phyloP scores from a whole-genome alignment of 441 rosid genomes.

The Eutrema salsugineum region DNA sequence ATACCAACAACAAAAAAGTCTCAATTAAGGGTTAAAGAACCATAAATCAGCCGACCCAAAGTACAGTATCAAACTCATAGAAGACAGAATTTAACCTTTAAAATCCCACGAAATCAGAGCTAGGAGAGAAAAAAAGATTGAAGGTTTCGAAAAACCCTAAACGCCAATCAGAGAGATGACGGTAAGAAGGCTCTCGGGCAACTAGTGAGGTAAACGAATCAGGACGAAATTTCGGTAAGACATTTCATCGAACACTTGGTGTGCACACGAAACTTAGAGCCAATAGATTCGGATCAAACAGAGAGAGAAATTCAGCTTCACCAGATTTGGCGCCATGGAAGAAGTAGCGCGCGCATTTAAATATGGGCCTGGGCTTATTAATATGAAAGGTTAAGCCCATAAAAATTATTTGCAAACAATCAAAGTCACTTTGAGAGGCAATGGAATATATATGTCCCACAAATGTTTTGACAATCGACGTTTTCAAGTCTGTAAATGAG shows the following conservation, averaged over 20 bases:
- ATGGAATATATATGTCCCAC: constrained; percentile 94
- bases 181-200: background rate
- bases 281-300: background rate
- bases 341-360: constrained; percentile 17
- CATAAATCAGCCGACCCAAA: background rate
- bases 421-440: constrained; percentile 76
- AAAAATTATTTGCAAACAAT: too few relatives aligned
- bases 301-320: background rate
- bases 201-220: constrained; percentile 1
- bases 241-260: constrained; percentile 29
- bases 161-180: background rate
- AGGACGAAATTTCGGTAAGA: background rate
- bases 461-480: constrained; percentile 86
- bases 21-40: background rate
- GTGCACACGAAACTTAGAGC: background rate
- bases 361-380: constrained; percentile 5
- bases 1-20: background rate
- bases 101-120: background rate
- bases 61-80: too few relatives aligned
- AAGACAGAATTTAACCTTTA: too few relatives aligned
- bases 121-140: background rate
- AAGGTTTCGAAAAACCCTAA: background rate
- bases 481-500: constrained; percentile 54
- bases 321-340: background rate
- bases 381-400: background rate